phyloP scores from a whole-genome alignment of 345 rosid genomes.

The Eucalyptus microcorys region DNA sequence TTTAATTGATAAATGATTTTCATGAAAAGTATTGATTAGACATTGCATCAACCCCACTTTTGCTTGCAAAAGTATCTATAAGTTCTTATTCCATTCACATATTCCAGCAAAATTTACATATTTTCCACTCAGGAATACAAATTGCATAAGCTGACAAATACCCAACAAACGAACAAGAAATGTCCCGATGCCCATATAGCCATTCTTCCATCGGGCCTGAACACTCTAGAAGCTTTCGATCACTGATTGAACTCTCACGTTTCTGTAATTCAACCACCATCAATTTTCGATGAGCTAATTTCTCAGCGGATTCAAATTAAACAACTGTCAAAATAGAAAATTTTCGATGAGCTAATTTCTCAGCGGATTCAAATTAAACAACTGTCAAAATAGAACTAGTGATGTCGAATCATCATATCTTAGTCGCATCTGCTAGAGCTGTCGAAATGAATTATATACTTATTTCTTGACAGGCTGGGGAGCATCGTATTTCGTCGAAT shows the following conservation, averaged over 20 bases:
- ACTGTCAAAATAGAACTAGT: background rate
- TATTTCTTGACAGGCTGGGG: background rate
- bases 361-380: background rate
- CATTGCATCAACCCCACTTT: background rate
- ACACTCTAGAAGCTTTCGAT: background rate
- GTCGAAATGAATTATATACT: too few species aligned
- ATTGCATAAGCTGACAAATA: background rate
- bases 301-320: background rate
- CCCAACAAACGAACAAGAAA: background rate
- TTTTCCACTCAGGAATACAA: background rate
- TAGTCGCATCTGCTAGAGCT: background rate
- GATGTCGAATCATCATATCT: background rate
- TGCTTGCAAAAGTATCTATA: background rate
- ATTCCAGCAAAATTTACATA: background rate
- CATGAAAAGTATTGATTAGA: background rate
- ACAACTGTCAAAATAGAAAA: background rate
- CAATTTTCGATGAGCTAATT: background rate
- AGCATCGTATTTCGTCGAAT: background rate
- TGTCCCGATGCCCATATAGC: background rate
- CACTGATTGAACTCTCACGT: background rate
- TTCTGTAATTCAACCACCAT: background rate
- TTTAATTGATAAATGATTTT: background rate
- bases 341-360: background rate
- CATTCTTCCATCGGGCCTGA: background rate
- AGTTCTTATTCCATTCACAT: background rate